A percentile compares a stretch with the other conserved stretches of the same genome.
These are phyloP conservation scores for Coemansia sp. DNA, from an alignment of 192 early-diverging fungal species.

Conservation along the genomic window DNA sequence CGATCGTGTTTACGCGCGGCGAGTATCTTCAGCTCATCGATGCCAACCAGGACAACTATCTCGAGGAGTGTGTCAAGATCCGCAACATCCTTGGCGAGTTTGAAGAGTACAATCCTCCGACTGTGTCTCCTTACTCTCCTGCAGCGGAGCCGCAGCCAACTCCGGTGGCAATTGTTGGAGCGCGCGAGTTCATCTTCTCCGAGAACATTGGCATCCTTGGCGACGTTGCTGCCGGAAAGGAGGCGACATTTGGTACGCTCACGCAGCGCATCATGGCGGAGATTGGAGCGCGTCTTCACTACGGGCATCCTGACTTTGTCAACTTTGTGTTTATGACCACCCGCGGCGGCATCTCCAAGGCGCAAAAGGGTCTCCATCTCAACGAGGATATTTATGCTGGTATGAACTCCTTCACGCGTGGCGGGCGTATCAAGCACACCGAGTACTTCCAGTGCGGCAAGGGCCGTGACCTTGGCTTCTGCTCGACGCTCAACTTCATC, in stretches of 20 bases:
- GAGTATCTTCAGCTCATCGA: slow-evolving; percentile 86
- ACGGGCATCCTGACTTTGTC: slow-evolving; percentile 88
- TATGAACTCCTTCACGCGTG: slow-evolving; percentile 84
- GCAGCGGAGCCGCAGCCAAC: slow-evolving; percentile 59
- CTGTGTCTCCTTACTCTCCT: slow-evolving; percentile 69
- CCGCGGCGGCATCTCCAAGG: slow-evolving; percentile 84
- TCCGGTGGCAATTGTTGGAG: slow-evolving; percentile 85
- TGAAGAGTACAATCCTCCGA: slow-evolving; percentile 68
- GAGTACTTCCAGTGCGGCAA: slow-evolving; percentile 93
- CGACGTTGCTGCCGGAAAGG: slow-evolving; percentile 89
- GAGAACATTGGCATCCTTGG: slow-evolving; percentile 82
- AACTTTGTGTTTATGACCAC: slow-evolving; percentile 88
- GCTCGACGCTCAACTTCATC: slow-evolving; percentile 84
- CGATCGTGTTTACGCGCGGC: slow-evolving; percentile 81
- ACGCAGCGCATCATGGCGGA: slow-evolving; percentile 85
- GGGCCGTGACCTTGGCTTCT: slow-evolving; percentile 87
- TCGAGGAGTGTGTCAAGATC: slow-evolving; percentile 89
- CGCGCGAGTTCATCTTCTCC: slow-evolving; percentile 84
- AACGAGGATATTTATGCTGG: slow-evolving; percentile 94
- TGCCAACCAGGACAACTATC: slow-evolving; percentile 90
- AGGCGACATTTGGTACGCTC: slow-evolving; percentile 82
- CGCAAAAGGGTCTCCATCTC: slow-evolving; percentile 85
- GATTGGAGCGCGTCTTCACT: slow-evolving; percentile 80
- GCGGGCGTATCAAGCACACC: slow-evolving; percentile 84
- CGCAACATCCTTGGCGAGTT: slow-evolving; percentile 84